Base-by-base conservation (phyloP, 768 basidiomycete species). In the Boletus huronensis region DNA sequence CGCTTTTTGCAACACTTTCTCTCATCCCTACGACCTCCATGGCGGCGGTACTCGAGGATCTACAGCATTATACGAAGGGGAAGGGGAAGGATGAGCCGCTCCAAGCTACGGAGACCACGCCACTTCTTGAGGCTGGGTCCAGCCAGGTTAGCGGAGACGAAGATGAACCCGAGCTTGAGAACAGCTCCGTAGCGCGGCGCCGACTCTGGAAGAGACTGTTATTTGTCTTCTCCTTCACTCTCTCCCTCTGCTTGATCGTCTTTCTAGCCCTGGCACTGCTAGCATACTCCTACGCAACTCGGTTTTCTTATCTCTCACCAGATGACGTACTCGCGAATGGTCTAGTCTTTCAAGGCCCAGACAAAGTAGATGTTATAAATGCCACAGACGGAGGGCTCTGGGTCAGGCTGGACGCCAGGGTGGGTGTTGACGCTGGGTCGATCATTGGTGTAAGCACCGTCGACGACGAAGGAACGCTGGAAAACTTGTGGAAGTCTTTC, bases 341-440 rank as follows among this genome's bases (percentile, higher is more conserved):
- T 19, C 62, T 90, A 16, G 75, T 81, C 10, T 70, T 87, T 42
- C 68, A 75, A 40, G 85, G 85, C 2, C 88, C 88, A 0, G 79
- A 84, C 60, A 71, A 75, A 25, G 69, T 90, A 40, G 75, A 85
- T 54, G 77, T 90, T 2, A 69, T 87, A 49, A 85, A 84, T 55
- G 74, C 82, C 52, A 85, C 87, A 16, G 75, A 79, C 6, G 84
- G 81, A 9, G 82, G 75, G 3, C 63, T 90, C 28, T 84, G 83
- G 82, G 55, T 90, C 32, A 73, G 72, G 38, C 72, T 90, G 6
- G 71, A 79, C 17, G 84, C 77, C 5, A 73, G 77, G 45, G 64
- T 87, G 16, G 89, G 89, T 0, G 56, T 91, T n/a, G 82, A 90
- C 64, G 87, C 84, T 7, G 87, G 85, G 2, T 66, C 75, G 9